Evolutionary conservation across 805 yeast genomes (phyloP).

Genomic region (Suhomyces xylopsoci): DNA sequence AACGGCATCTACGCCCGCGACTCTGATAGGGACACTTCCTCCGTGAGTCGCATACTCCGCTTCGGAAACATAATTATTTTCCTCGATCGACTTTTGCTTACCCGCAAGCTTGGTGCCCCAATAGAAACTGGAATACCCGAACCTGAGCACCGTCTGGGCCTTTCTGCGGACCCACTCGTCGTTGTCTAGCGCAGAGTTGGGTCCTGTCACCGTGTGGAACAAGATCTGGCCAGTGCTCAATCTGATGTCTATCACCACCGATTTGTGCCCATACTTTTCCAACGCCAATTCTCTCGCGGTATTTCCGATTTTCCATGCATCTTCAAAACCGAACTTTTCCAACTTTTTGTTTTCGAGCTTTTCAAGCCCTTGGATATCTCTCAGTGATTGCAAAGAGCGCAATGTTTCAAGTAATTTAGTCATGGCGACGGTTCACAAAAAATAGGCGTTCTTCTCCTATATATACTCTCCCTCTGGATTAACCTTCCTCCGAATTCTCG

Average conservation of each 20-base stretch:
- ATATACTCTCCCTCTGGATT: neutral
- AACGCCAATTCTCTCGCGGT: conserved; percentile 37
- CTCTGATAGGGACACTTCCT: conserved; percentile 52
- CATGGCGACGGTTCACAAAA: neutral
- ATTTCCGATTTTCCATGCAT: conserved; percentile 47
- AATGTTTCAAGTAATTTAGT: conserved; percentile 11
- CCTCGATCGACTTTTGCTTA: conserved; percentile 36
- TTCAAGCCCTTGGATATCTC: conserved; percentile 10
- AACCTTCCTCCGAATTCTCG: neutral
- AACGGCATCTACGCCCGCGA: conserved; percentile 32
- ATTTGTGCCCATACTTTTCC: conserved; percentile 20
- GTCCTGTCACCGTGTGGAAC: conserved; percentile 41
- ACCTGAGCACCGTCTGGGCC: conserved; percentile 46
- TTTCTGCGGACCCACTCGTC: conserved; percentile 54
- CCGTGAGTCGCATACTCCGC: conserved; percentile 52
- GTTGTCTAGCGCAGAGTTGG: conserved; percentile 45
- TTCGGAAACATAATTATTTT: conserved; percentile 37
- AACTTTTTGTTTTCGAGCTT: conserved; percentile 23
- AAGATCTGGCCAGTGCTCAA: conserved; percentile 44
- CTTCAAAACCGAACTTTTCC: conserved; percentile 27
- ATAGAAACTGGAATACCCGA: conserved; percentile 45
- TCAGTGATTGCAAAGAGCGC: conserved; percentile 8
- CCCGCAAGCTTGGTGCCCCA: conserved; percentile 43
- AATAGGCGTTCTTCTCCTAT: neutral
- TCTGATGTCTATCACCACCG: conserved; percentile 49